phyloP scores from a whole-genome alignment of 1,284 basidiomycete species.

The Moniliophthora roreri region DNA sequence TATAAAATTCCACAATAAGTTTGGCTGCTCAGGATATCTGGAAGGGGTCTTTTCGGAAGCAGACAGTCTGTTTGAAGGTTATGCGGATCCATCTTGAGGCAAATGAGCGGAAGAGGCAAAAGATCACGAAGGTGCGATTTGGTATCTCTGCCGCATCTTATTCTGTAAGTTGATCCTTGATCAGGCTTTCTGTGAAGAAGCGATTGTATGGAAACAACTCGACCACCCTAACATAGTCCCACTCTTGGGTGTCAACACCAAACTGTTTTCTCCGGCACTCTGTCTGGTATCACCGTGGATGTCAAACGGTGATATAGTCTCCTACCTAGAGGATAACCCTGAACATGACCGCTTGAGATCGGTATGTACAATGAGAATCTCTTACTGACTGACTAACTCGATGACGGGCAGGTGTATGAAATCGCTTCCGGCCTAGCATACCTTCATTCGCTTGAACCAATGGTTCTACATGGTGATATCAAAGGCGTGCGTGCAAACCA shows the following conservation, averaged over 20 bases:
- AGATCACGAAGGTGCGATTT: conserved; percentile 6
- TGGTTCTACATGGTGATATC: conserved; percentile 1
- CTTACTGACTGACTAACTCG: too few relatives aligned
- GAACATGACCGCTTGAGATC: conserved; percentile 5
- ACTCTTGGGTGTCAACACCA: conserved; percentile 12
- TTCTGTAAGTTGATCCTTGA: background rate
- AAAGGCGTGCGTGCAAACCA: background rate
- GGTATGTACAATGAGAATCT: too few relatives aligned
- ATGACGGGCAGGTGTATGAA: background rate
- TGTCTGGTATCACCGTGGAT: conserved; percentile 17
- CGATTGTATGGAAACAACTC: conserved; percentile 15
- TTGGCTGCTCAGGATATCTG: conserved; percentile 15
- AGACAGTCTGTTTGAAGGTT: conserved; percentile 13
- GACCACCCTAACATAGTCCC: conserved; percentile 15
- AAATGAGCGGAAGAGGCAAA: background rate
- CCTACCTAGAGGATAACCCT: conserved; percentile 10
- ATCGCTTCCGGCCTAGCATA: background rate
- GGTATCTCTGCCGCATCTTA: background rate
- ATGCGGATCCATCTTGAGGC: conserved; percentile 9
- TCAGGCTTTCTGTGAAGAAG: conserved; percentile 14
- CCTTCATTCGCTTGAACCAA: background rate
- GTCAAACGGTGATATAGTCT: conserved; percentile 11
- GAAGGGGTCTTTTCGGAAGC: conserved; percentile 1
- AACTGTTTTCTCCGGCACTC: conserved; percentile 6
- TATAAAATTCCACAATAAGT: too few relatives aligned